These are phyloP conservation scores for Zygosaccharomyces bailii DNA, from an alignment of 805 yeast genomes.

Conservation along the genomic window DNA sequence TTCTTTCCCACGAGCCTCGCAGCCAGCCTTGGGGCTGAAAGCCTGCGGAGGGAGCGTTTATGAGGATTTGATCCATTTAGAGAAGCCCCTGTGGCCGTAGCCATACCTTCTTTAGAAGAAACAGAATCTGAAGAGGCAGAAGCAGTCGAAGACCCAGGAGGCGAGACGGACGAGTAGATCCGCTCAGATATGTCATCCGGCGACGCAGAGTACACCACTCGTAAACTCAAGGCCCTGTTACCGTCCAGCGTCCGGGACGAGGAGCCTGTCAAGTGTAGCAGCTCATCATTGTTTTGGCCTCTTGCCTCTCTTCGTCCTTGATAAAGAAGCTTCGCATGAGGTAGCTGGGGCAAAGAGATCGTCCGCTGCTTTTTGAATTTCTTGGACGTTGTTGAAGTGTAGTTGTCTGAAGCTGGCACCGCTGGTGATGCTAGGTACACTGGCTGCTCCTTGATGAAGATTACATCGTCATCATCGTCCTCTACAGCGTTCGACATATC, in stretches of 20 bases:
- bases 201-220: conserved; percentile 22
- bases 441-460: conserved; percentile 32
- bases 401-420: conserved; percentile 13
- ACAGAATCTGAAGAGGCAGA: conserved; percentile 11
- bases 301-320: conserved; percentile 18
- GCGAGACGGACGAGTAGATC: conserved; percentile 16
- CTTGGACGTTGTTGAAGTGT: conserved; percentile 20
- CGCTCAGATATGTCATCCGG: conserved; percentile 17
- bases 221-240: conserved; percentile 27
- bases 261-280: conserved; percentile 33
- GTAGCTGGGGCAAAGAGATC: conserved; percentile 52
- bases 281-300: conserved; percentile 32
- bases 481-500: conserved; percentile 7
- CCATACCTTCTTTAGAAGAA: conserved; percentile 6
- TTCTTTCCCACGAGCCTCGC: conserved; percentile 17
- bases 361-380: conserved; percentile 46
- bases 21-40: conserved; percentile 16
- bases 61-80: conserved; percentile 6
- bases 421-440: conserved; percentile 14
- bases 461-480: conserved; percentile 30
- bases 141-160: conserved; percentile 6
- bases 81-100: conserved; percentile 2
- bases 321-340: conserved; percentile 46
- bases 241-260: conserved; percentile 34
- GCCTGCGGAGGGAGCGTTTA: conserved; percentile 10